These are phyloP conservation scores for Suillus paluster DNA, from an alignment of 768 basidiomycete genomes.

Conservation along the genomic window DNA sequence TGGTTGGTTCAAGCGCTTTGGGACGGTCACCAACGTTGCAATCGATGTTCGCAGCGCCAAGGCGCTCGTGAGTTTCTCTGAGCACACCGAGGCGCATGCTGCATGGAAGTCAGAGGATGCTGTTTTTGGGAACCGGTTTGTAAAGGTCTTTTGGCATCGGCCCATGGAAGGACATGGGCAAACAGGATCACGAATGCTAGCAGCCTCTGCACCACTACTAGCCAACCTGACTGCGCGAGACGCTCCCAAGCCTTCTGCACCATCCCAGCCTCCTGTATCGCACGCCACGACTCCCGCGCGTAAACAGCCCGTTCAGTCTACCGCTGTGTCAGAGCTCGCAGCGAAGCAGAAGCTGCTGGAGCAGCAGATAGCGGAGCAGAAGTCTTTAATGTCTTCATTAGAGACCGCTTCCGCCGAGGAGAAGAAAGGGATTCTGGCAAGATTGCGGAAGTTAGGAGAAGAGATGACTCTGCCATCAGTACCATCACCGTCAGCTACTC, in stretches of 20 bases:
- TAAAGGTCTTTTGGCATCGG: conserved; percentile 95
- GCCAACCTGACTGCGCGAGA: conserved; percentile 59
- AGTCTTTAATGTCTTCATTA: conserved; percentile 76
- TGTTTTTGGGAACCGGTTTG: conserved; percentile 93
- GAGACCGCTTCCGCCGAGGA: conserved; percentile 65
- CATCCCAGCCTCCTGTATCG: conserved; percentile 21
- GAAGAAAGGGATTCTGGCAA: conserved; percentile 79
- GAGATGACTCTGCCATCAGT: conserved; percentile 62
- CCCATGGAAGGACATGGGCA: conserved; percentile 92
- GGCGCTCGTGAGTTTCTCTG: conserved; percentile 86
- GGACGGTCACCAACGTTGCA: conserved; percentile 90
- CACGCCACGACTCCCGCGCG: conserved; percentile 24
- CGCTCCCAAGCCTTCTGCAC: conserved; percentile 15
- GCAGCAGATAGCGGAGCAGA: conserved; percentile 88
- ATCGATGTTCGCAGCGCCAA: conserved; percentile 76
- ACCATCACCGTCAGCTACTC: conserved; percentile 30
- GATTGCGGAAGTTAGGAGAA: conserved; percentile 74
- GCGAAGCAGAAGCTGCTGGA: conserved; percentile 78
- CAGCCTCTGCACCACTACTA: conserved; percentile 78
- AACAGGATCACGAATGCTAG: conserved; percentile 75
- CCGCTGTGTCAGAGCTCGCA: conserved; percentile 57
- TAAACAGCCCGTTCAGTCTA: conserved; percentile 41
- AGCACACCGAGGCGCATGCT: conserved; percentile 80
- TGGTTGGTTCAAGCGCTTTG: conserved; percentile 91
- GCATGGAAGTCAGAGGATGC: conserved; percentile 95